A percentile compares a stretch with the other conserved stretches of the same genome.
phyloP scores from a whole-genome alignment of 352 stramenopile species.

The Pythium rhizo-oryzae region DNA sequence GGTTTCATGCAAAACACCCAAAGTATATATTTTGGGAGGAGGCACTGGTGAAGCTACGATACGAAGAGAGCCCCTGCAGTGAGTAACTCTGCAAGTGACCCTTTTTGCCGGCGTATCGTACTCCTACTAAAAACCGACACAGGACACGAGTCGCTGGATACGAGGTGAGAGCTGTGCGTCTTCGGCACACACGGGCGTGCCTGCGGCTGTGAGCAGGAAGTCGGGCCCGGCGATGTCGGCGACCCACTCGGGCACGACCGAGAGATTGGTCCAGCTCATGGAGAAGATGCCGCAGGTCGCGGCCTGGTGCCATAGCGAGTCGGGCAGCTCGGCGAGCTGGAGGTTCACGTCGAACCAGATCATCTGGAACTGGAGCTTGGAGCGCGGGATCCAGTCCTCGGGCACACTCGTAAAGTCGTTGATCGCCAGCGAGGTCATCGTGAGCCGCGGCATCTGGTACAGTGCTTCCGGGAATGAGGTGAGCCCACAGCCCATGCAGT shows the following conservation, averaged over 20 bases:
- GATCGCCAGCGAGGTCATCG: background rate
- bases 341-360: background rate
- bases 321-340: background rate
- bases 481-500: background rate
- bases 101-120: too few species aligned
- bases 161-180: background rate
- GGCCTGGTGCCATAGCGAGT: conserved; percentile 1
- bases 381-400: background rate
- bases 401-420: background rate
- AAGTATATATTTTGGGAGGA: too few species aligned
- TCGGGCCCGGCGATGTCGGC: background rate
- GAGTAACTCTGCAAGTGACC: too few species aligned
- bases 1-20: too few species aligned
- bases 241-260: conserved; percentile 2
- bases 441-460: background rate
- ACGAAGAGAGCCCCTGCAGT: too few species aligned
- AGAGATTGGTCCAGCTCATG: background rate
- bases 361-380: background rate
- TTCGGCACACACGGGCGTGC: background rate
- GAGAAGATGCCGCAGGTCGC: background rate
- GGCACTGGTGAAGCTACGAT: too few species aligned
- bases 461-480: background rate
- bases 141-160: background rate
- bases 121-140: background rate
- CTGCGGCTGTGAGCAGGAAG: background rate